Evolutionary conservation across 768 basidiomycete genomes (phyloP).

Genomic region (Collybiopsis luxurians): DNA sequence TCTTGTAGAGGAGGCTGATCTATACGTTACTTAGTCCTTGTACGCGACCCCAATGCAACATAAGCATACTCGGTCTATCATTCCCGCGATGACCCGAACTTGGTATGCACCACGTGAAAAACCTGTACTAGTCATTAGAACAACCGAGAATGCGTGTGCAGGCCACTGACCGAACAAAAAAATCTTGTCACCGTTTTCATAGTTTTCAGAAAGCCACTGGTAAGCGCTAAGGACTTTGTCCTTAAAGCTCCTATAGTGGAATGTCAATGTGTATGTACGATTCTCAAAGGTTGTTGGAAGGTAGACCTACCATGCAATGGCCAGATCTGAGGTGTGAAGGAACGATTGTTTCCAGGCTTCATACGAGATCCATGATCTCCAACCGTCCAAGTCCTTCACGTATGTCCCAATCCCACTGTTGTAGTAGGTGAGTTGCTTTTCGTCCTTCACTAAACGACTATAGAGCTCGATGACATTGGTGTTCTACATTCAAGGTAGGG

Average conservation of each 20-base stretch:
- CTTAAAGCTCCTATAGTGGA: slow-evolving; percentile 29
- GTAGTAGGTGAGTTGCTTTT: slow-evolving; percentile 36
- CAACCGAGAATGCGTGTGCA: neutral
- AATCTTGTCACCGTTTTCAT: slow-evolving; percentile 33
- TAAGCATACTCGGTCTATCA: slow-evolving; percentile 35
- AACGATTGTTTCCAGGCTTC: slow-evolving; percentile 15
- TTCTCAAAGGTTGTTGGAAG: too few relatives aligned
- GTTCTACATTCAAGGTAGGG: slow-evolving; percentile 25
- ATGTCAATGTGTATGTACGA: neutral
- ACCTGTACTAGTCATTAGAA: slow-evolving; percentile 21
- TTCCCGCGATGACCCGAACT: slow-evolving; percentile 38
- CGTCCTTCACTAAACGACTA: slow-evolving; percentile 29
- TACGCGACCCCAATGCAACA: neutral
- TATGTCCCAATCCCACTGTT: slow-evolving; percentile 38
- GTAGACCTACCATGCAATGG: slow-evolving; percentile 28
- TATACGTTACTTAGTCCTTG: too few relatives aligned
- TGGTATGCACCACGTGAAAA: slow-evolving; percentile 51
- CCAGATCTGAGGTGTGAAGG: slow-evolving; percentile 26
- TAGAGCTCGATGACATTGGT: slow-evolving; percentile 41
- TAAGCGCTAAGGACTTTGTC: slow-evolving; percentile 32
- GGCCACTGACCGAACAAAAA: slow-evolving; percentile 38
- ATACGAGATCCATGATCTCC: slow-evolving; percentile 13
- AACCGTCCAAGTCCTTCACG: slow-evolving; percentile 21
- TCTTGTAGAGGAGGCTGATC: slow-evolving; percentile 40
- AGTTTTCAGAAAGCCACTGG: slow-evolving; percentile 39